A percentile compares a stretch with the other conserved stretches of the same genome.
Conservation (phyloP, 805 yeast genomes). For the Candida anglica region DNA sequence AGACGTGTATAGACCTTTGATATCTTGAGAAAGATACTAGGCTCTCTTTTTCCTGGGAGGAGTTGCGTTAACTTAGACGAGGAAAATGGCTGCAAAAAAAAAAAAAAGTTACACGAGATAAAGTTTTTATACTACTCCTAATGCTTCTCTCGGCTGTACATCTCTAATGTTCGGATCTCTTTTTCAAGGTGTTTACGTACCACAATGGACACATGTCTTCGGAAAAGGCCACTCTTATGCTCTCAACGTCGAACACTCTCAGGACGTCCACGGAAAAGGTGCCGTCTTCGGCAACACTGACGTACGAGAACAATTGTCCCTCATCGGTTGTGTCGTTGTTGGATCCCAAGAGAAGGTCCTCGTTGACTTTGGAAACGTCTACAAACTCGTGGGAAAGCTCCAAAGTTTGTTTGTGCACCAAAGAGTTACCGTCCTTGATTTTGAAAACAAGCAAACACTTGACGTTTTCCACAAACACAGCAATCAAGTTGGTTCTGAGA, state of each 20-base stretch:
- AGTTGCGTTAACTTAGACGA: too few relatives aligned
- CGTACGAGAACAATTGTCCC: constrained; percentile 9
- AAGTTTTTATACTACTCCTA: too few relatives aligned
- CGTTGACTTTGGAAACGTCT: constrained; percentile 21
- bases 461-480: constrained; percentile 52
- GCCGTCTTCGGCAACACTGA: constrained; percentile 13
- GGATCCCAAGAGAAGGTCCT: constrained; percentile 24
- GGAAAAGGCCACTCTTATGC: constrained; percentile 27
- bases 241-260: too few relatives aligned
- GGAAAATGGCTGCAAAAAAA: too few relatives aligned
- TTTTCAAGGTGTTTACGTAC: constrained; percentile 46
- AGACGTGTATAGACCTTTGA: too few relatives aligned
- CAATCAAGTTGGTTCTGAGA: constrained; percentile 23
- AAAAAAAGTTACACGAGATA: too few relatives aligned
- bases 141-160: too few relatives aligned
- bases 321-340: constrained; percentile 29
- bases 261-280: constrained; percentile 10
- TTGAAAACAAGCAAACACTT: constrained; percentile 39
- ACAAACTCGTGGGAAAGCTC: constrained; percentile 19
- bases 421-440: constrained; percentile 16
- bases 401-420: constrained; percentile 29
- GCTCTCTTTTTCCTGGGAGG: too few relatives aligned
- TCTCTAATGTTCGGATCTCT: constrained; percentile 63
- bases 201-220: constrained; percentile 47
- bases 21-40: too few relatives aligned